A percentile compares a stretch with the other conserved stretches of the same genome.
Conservation (phyloP, 345 rosid genomes). For the Euphorbia tirucalli region DNA sequence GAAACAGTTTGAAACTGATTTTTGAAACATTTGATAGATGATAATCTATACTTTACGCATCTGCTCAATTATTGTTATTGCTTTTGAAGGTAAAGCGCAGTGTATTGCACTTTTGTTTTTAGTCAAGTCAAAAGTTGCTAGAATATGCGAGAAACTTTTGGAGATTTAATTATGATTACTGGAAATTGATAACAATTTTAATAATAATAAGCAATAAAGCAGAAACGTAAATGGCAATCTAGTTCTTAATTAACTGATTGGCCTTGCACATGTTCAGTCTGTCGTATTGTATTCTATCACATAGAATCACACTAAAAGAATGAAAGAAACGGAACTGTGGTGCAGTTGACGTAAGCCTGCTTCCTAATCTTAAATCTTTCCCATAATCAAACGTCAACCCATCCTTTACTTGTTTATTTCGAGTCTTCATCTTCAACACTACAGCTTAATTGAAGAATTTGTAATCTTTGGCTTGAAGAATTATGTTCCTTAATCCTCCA, state of each 20-base stretch:
- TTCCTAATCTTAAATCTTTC: background rate
- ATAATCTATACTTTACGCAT: too few species aligned
- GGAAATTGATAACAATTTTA: too few species aligned
- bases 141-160: too few species aligned
- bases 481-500: conserved; percentile 78
- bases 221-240: background rate
- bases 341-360: background rate
- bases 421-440: background rate
- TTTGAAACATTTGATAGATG: too few species aligned
- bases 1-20: background rate
- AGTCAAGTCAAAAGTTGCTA: too few species aligned
- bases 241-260: too few species aligned
- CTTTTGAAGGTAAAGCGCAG: too few species aligned
- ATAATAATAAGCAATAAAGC: background rate
- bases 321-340: background rate
- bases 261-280: too few species aligned
- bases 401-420: background rate
- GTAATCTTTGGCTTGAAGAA: conserved; percentile 55
- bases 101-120: too few species aligned
- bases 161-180: too few species aligned
- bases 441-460: conserved; percentile 43
- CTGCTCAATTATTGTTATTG: too few species aligned
- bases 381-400: background rate
- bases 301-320: background rate
- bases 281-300: too few species aligned